Evolutionary conservation across 2,329 filamentous ascomycete genomes (phyloP).

Genomic region (Fusarium dlaminii): DNA sequence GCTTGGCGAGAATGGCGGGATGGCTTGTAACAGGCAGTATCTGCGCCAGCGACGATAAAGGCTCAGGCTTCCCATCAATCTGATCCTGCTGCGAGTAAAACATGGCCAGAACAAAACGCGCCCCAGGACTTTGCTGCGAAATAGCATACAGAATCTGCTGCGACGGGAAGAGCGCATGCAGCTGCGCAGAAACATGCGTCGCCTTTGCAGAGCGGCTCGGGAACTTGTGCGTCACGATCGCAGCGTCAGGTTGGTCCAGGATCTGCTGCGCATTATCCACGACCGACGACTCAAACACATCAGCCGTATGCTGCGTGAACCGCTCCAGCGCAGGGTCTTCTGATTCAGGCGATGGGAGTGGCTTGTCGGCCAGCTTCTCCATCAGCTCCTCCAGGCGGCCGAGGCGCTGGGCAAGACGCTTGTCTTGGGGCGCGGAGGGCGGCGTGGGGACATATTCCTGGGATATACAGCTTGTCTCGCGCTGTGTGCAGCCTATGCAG

Average conservation of each 20-base stretch:
- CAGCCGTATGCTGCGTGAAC: conserved; percentile 40
- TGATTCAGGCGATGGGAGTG: conserved; percentile 29
- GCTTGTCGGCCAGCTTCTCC: conserved; percentile 54
- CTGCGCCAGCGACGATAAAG: conserved; percentile 38
- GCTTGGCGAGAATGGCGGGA: conserved; percentile 58
- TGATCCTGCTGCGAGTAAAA: conserved; percentile 45
- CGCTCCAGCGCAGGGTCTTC: background rate
- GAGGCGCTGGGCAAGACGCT: conserved; percentile 54
- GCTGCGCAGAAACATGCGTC: conserved; percentile 18
- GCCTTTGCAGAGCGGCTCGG: conserved; percentile 19
- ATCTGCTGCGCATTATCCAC: conserved; percentile 35
- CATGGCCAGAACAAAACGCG: conserved; percentile 40
- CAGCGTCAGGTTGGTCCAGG: background rate
- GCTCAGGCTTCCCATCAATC: conserved; percentile 46
- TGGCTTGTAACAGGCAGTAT: conserved; percentile 55
- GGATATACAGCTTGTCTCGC: conserved; percentile 54
- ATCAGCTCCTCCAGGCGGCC: conserved; percentile 58
- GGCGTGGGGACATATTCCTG: conserved; percentile 55
- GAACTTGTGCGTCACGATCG: conserved; percentile 1
- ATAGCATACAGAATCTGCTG: conserved; percentile 35
- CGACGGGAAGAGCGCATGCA: conserved; percentile 38
- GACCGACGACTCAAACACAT: conserved; percentile 33
- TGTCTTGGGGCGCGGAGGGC: conserved; percentile 49
- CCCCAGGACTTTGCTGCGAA: conserved; percentile 37
- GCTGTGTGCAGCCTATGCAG: conserved; percentile 58